phyloP scores from a whole-genome alignment of 2,329 filamentous ascomycete genomes.

The Colletotrichum cordylinicola region DNA sequence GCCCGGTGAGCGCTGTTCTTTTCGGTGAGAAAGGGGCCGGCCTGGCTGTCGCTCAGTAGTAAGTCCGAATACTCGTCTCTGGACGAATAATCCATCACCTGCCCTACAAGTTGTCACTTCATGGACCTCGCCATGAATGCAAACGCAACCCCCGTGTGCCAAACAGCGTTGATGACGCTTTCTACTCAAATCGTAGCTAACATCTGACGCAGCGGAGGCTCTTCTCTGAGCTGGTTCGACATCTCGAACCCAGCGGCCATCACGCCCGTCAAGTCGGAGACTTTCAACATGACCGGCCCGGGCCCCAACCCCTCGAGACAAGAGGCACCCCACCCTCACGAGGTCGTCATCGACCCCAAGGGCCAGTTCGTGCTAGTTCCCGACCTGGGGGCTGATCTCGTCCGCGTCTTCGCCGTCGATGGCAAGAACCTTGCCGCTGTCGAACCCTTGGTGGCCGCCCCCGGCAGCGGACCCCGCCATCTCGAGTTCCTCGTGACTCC shows the following conservation, averaged over 20 bases:
- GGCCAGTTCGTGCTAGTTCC: constrained; percentile 67
- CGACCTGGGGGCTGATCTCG: constrained; percentile 69
- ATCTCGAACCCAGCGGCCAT: constrained; percentile 43
- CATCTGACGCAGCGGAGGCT: constrained; percentile 36
- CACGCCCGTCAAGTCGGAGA: constrained; percentile 39
- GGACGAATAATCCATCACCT: too few relatives aligned
- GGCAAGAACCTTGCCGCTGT: constrained; percentile 47
- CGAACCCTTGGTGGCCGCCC: constrained; percentile 44
- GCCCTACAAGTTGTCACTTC: too few relatives aligned
- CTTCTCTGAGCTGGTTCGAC: constrained; percentile 50
- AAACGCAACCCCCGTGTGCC: not conserved
- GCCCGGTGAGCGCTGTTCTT: constrained; percentile 48
- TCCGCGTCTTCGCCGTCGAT: constrained; percentile 63
- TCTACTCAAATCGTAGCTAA: not conserved
- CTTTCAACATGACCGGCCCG: constrained; percentile 43
- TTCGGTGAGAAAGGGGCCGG: constrained; percentile 47
- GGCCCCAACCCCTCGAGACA: constrained; percentile 53
- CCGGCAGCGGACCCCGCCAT: constrained; percentile 71
- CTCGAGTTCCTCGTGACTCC: constrained; percentile 58
- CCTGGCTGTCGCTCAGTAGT: constrained; percentile 53
- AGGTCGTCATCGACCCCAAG: constrained; percentile 70
- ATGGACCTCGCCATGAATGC: too few relatives aligned
- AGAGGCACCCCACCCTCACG: constrained; percentile 66
- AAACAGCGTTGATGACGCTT: not conserved
- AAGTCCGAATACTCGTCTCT: constrained; percentile 27